Evolutionary conservation across 805 yeast genomes (phyloP), one percentile per base, ranked within the genome.

Genomic region (Myxozyma geophila): DNA sequence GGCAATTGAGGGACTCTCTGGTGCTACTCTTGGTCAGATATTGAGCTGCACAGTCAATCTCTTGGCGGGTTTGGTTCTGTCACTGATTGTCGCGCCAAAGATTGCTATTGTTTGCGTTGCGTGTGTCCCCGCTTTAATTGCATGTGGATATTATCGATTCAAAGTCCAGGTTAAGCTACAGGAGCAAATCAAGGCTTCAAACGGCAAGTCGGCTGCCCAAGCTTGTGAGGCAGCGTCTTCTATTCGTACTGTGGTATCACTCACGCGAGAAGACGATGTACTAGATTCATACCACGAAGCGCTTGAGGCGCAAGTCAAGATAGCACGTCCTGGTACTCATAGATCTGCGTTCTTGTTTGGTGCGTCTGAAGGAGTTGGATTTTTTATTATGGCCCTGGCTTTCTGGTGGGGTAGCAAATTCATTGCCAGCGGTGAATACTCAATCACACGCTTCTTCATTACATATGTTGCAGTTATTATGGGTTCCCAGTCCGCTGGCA

Each of bases 371-470:
- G 79, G 80, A n/a, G 64, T 77, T 33, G 72, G 77, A 3, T 79
- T 79, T 7, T 78, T 78, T 75, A 74, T 79, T 37, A 72, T 76
- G 69, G 81, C 77, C 1, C 74, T 79, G 5, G 76, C 76, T 10
- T 79, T 79, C 73, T 79, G 81, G 82, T 79, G 77, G 70, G 81
- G 82, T 2, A 69, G 79, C 10, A 73, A 76, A 9, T 70, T 75
- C 49, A 48, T 79, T 70, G 70, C 73, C 36, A 73, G 72, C 48
- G 73, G 70, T 21, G 72, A 71, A 53, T 73, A 73, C 23, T 67
- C 71, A 7, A 61, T 76, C 12, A 67, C 72, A 52, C 74, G 74
- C 50, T 79, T 77, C 71, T 79, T 73, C 56, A 77, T 77, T 28
- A 78, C 79, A 13, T 79, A 77, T 64, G 73, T 75, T 59, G 72